Evolutionary conservation across 2,329 filamentous ascomycete species (phyloP).

Genomic region (Stemphylium lycopersici): DNA sequence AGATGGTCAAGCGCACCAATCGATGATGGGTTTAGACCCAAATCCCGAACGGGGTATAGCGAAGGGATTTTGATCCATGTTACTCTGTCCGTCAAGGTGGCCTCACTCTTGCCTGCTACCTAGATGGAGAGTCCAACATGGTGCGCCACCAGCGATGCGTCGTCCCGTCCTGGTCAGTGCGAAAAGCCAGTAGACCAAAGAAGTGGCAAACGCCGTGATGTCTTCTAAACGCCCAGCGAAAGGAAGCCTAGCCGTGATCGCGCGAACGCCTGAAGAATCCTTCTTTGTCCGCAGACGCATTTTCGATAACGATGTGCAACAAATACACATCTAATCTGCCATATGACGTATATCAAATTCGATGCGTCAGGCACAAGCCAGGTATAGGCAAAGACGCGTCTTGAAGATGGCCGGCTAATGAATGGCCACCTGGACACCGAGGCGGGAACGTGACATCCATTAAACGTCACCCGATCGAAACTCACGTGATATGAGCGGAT

Average conservation of each 20-base stretch:
- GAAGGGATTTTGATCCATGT: not conserved
- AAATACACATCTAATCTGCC: not conserved
- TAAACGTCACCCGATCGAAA: not conserved
- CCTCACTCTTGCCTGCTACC: conserved; percentile 3
- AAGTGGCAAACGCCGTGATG: not conserved
- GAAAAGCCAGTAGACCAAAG: not conserved
- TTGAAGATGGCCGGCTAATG: not conserved
- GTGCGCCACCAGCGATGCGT: not conserved
- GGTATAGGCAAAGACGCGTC: not conserved
- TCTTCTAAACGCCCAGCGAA: not conserved
- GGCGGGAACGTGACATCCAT: not conserved
- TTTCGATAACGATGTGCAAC: not conserved
- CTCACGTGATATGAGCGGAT: not conserved
- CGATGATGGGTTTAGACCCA: not conserved
- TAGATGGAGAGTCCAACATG: conserved; percentile 4
- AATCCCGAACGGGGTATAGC: not conserved
- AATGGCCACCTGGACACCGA: not conserved
- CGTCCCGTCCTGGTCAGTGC: not conserved
- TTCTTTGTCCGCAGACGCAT: not conserved
- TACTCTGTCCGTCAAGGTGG: not conserved
- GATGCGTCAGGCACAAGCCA: not conserved
- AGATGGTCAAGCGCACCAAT: not conserved
- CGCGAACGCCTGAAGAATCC: not conserved
- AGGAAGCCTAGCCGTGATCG: not conserved
- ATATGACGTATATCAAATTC: not conserved